These are phyloP conservation scores for Aspergillus awamori DNA, from an alignment of 2,329 filamentous ascomycete genomes.

Conservation along the genomic window DNA sequence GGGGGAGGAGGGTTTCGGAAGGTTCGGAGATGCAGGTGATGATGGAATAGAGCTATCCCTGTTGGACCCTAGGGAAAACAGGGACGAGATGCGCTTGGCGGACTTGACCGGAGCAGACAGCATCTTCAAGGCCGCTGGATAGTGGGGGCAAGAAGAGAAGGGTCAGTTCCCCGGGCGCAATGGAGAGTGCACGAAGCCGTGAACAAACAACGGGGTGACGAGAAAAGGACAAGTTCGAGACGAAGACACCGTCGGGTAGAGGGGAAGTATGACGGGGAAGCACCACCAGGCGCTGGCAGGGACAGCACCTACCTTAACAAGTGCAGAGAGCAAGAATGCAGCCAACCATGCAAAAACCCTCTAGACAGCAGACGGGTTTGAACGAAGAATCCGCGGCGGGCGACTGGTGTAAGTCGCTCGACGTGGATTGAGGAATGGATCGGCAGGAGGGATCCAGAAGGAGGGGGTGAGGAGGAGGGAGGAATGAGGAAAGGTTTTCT, in stretches of 20 bases:
- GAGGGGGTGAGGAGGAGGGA: conserved; percentile 11
- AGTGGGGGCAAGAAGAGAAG: conserved; percentile 6
- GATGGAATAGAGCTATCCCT: conserved; percentile 38
- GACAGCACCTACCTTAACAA: conserved; percentile 11
- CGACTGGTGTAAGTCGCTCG: conserved; percentile 11
- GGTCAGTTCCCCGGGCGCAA: conserved; percentile 5
- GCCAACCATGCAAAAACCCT: conserved; percentile 23
- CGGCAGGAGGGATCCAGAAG: conserved; percentile 38
- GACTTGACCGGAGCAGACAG: conserved; percentile 47
- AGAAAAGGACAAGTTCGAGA: conserved; percentile 11
- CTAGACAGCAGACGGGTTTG: background rate
- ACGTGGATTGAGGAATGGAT: conserved; percentile 37
- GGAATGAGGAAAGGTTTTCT: background rate
- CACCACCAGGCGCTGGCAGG: conserved; percentile 5
- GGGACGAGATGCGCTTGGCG: conserved; percentile 50
- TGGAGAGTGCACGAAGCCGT: background rate
- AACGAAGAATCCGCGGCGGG: conserved; percentile 11
- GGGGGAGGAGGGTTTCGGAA: conserved; percentile 26
- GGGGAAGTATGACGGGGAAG: conserved; percentile 10
- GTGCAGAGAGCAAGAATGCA: conserved; percentile 25
- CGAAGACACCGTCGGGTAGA: conserved; percentile 7
- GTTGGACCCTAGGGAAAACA: conserved; percentile 46
- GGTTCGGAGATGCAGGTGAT: conserved; percentile 30
- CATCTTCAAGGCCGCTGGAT: conserved; percentile 30
- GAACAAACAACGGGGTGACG: conserved; percentile 2